A percentile compares a stretch with the other conserved stretches of the same genome.
Conservation (phyloP, 176 grass and related monocot species). For the Phoenix roebelenii region DNA sequence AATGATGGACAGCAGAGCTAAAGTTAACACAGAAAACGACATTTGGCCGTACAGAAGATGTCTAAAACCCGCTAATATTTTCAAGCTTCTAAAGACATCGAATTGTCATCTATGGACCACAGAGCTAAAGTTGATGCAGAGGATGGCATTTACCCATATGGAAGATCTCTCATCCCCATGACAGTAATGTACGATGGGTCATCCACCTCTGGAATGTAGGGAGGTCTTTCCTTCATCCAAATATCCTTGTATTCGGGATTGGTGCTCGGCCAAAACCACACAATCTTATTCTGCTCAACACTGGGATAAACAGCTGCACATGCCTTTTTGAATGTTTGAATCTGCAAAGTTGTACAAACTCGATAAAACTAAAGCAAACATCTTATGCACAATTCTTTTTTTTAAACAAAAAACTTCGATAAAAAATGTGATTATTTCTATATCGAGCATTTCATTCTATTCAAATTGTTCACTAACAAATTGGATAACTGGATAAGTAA, state of each 20-base stretch:
- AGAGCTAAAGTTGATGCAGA: neutral
- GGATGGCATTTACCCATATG: constrained; percentile 42
- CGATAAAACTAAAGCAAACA: no score
- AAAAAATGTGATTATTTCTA: no score
- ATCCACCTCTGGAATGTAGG: constrained; percentile 55
- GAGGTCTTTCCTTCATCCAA: constrained; percentile 43
- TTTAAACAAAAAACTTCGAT: no score
- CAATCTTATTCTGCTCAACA: constrained; percentile 63
- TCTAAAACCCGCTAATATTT: constrained; percentile 3
- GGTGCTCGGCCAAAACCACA: constrained; percentile 80
- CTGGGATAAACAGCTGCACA: constrained; percentile 72
- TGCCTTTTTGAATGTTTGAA: constrained; percentile 61
- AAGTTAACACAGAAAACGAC: neutral
- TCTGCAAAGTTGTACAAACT: constrained; percentile 17
- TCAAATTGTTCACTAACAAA: no score
- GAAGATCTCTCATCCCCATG: constrained; percentile 51
- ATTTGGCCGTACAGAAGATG: constrained; percentile 62
- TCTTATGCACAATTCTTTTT: no score
- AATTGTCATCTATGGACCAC: no score
- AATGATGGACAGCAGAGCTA: no score
- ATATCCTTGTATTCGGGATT: constrained; percentile 47
- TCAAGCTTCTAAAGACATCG: no score
- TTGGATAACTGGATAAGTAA: no score
- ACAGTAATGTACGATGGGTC: constrained; percentile 51
- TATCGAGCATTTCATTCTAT: no score